Conservation (phyloP, 2,329 filamentous ascomycete species). For the Pyricularia grisea region DNA sequence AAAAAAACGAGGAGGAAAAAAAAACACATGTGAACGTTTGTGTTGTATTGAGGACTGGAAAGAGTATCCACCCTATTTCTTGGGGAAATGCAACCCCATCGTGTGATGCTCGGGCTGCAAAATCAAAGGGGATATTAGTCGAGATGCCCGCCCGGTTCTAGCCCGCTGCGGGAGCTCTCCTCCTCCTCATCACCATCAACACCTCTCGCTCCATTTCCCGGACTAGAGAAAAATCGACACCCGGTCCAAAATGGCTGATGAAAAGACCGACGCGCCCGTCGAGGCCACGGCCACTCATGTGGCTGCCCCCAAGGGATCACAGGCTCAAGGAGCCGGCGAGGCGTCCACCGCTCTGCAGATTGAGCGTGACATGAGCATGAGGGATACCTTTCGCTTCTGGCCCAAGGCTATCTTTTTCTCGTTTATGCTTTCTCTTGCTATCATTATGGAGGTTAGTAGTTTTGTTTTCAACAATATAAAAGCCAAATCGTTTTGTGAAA, state of each 20-base stretch:
- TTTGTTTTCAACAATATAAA: too few species aligned
- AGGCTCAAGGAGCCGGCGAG: background rate
- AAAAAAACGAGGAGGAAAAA: too few species aligned
- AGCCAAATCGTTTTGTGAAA: too few species aligned
- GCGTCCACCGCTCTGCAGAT: background rate
- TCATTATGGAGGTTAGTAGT: slow-evolving; percentile 11
- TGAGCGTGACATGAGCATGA: slow-evolving; percentile 4
- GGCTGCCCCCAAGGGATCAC: background rate
- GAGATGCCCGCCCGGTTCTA: background rate
- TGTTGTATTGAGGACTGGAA: background rate
- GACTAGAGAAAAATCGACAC: background rate
- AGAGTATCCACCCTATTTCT: background rate
- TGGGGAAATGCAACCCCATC: background rate
- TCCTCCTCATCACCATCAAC: background rate
- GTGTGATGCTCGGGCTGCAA: background rate
- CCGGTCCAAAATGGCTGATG: background rate
- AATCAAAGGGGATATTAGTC: background rate
- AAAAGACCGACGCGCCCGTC: background rate
- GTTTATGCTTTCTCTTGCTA: slow-evolving; percentile 10
- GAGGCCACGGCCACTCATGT: background rate
- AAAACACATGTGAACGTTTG: too few species aligned
- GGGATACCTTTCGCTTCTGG: slow-evolving; percentile 3
- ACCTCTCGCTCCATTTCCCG: background rate
- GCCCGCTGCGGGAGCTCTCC: background rate
- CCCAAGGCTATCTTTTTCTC: slow-evolving; percentile 12